Evolutionary conservation across 192 early-diverging fungal species (phyloP).

Genomic region (Podila verticillata): DNA sequence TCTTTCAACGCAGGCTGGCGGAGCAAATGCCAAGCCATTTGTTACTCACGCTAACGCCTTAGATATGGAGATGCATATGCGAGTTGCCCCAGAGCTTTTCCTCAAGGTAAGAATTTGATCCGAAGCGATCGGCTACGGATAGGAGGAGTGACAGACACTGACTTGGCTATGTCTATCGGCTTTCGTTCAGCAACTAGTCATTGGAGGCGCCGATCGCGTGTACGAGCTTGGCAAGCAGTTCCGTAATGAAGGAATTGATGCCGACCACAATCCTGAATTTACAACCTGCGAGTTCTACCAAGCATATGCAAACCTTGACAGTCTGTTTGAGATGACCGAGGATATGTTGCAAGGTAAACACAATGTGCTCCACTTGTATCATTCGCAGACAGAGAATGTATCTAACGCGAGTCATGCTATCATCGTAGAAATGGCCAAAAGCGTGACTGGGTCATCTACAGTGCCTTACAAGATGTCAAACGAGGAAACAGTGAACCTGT

Average conservation of each 20-base stretch:
- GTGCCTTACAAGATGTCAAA: slow-evolving; percentile 11
- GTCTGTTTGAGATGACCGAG: slow-evolving; percentile 76
- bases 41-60: slow-evolving; percentile 72
- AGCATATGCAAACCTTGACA: slow-evolving; percentile 78
- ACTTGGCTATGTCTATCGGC: too few relatives aligned
- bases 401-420: not conserved
- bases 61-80: slow-evolving; percentile 74
- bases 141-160: not conserved
- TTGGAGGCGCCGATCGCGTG: slow-evolving; percentile 86
- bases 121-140: not conserved
- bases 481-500: slow-evolving; percentile 46
- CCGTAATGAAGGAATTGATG: slow-evolving; percentile 91
- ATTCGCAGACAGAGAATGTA: not conserved
- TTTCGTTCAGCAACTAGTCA: slow-evolving; percentile 72
- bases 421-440: slow-evolving; percentile 51
- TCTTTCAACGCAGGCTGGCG: slow-evolving; percentile 75
- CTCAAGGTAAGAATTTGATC: slow-evolving; percentile 65
- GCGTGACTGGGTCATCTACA: slow-evolving; percentile 24
- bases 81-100: slow-evolving; percentile 87
- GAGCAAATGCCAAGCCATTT: slow-evolving; percentile 87
- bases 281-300: slow-evolving; percentile 92
- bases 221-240: slow-evolving; percentile 94
- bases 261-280: slow-evolving; percentile 91
- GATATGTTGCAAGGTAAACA: slow-evolving; percentile 62
- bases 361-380: not conserved